Percentiles rank a stretch among this genome's conserved stretches.
Conservation (phyloP, 495 filamentous ascomycete genomes). For the Penicillium bovifimosum region DNA sequence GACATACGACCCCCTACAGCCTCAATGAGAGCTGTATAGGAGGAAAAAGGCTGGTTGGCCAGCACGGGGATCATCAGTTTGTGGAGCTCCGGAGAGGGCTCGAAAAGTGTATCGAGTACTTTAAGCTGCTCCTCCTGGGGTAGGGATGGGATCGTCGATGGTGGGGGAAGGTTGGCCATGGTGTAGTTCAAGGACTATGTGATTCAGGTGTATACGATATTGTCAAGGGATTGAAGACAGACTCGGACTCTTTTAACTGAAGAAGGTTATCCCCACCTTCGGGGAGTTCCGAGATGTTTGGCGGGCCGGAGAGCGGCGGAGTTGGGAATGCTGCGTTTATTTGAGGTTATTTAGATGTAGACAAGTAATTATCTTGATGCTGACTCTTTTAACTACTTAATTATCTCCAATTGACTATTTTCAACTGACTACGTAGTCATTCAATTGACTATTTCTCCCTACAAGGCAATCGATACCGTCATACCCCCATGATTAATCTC, state of each 20-base stretch:
- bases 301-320: slow-evolving; percentile 16
- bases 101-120: slow-evolving; percentile 80
- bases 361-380: too few species aligned
- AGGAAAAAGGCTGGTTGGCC: slow-evolving; percentile 55
- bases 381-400: neutral
- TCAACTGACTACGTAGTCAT: too few species aligned
- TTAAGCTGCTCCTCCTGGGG: slow-evolving; percentile 51
- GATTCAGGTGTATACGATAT: neutral
- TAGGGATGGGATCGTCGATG: slow-evolving; percentile 47
- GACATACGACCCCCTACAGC: slow-evolving; percentile 51
- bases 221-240: too few species aligned
- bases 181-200: neutral
- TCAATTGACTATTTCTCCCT: too few species aligned
- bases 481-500: neutral
- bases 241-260: too few species aligned
- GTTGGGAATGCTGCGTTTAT: too few species aligned
- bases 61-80: slow-evolving; percentile 62
- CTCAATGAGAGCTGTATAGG: slow-evolving; percentile 55
- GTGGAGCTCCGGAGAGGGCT: slow-evolving; percentile 72
- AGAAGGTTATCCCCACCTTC: slow-evolving; percentile 20
- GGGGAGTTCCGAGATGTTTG: slow-evolving; percentile 27
- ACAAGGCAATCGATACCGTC: too few species aligned
- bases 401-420: too few species aligned
- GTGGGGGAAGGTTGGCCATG: slow-evolving; percentile 45
- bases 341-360: too few species aligned